A percentile compares a stretch with the other conserved stretches of the same genome.
Conservation (phyloP, 768 basidiomycete genomes). For the Pleurotus tuber-regium region DNA sequence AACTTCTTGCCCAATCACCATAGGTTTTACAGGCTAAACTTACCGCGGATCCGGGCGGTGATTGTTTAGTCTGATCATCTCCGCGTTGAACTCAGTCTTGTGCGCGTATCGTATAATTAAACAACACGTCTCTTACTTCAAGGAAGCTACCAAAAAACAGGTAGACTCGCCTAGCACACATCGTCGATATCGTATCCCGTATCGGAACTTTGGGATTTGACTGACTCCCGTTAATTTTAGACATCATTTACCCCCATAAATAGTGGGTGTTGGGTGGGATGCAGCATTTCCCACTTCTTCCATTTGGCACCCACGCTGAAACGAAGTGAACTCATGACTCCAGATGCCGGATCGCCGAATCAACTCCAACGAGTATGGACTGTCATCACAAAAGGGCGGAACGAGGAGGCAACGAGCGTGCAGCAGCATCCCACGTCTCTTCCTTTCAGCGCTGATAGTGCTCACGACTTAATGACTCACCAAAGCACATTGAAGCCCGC, state of each 20-base stretch:
- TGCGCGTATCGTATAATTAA: no score
- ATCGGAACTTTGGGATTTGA: no score
- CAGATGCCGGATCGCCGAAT: constrained; percentile 9
- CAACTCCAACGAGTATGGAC: constrained; percentile 13
- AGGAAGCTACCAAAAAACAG: no score
- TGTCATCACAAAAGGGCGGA: background rate
- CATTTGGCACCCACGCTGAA: background rate
- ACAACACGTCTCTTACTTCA: no score
- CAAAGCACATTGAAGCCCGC: constrained; percentile 52
- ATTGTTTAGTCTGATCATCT: no score
- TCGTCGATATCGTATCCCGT: no score
- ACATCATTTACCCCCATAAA: background rate
- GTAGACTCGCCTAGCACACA: no score
- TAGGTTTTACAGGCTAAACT: no score
- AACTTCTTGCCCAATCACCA: no score
- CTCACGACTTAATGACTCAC: constrained; percentile 15
- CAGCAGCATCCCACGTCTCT: background rate
- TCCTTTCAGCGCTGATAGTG: background rate
- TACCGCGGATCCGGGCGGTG: no score
- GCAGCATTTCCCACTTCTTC: background rate
- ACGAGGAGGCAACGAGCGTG: background rate
- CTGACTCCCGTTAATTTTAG: background rate
- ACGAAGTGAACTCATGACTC: background rate
- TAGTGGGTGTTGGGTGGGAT: background rate
- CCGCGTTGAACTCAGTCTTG: no score